Evolutionary conservation across 768 basidiomycete species (phyloP).

Genomic region (Termitomyces sp.): DNA sequence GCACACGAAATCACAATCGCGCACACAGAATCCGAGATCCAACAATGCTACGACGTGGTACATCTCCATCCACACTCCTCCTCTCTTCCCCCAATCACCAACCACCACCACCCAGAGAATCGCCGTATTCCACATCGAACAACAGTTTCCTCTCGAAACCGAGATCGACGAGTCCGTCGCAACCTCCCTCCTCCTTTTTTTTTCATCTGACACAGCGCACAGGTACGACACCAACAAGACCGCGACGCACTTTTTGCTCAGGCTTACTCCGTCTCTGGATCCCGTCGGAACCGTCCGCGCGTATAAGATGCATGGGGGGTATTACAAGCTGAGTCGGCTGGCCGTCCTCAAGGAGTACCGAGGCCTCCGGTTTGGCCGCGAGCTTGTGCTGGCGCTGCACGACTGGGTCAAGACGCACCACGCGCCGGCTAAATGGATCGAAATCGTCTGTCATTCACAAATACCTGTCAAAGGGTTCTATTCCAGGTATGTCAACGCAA

Average conservation of each 20-base stretch:
- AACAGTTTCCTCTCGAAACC: conserved; percentile 64
- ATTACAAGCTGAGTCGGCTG: conserved; percentile 72
- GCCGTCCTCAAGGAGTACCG: conserved; percentile 66
- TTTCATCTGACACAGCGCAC: conserved; percentile 1
- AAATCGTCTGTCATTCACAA: conserved; percentile 65
- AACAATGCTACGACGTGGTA: conserved; percentile 64
- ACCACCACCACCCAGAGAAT: conserved; percentile 27
- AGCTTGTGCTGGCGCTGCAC: conserved; percentile 60
- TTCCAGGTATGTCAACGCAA: conserved; percentile 48
- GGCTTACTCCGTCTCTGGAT: conserved; percentile 50
- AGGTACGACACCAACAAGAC: conserved; percentile 48
- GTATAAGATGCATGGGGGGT: conserved; percentile 30
- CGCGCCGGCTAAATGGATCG: conserved; percentile 25
- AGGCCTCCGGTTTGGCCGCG: conserved; percentile 54
- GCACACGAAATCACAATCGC: conserved; percentile 55
- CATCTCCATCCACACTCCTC: conserved; percentile 1
- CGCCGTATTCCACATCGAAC: conserved; percentile 58
- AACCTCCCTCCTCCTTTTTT: neutral
- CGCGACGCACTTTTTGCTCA: conserved; percentile 68
- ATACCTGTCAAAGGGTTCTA: conserved; percentile 70
- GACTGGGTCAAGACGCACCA: conserved; percentile 51
- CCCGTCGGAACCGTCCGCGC: conserved; percentile 72
- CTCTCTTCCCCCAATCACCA: neutral
- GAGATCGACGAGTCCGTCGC: conserved; percentile 67
- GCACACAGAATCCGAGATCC: conserved; percentile 39